Percentiles rank a stretch among this genome's conserved stretches.
Conservation (phyloP, 2,329 filamentous ascomycete genomes). For the Cordyceps fumosorosea region DNA sequence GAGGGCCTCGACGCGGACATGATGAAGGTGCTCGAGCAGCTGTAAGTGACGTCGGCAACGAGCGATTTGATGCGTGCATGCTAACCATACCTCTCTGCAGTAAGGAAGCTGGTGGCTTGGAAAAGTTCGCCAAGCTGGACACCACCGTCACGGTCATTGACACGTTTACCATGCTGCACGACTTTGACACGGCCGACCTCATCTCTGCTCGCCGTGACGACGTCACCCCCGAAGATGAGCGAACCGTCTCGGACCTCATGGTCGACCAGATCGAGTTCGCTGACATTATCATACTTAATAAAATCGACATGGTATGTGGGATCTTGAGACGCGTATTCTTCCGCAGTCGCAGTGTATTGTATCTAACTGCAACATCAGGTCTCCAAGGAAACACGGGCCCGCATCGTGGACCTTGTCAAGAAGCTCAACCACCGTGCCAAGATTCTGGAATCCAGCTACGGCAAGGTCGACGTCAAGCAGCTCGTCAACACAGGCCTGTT, state of each 20-base stretch:
- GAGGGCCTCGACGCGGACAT: slow-evolving; percentile 29
- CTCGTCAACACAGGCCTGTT: slow-evolving; percentile 62
- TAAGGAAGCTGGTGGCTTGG: slow-evolving; percentile 54
- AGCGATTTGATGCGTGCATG: rapidly evolving
- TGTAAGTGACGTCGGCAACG: slow-evolving; percentile 22
- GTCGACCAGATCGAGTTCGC: slow-evolving; percentile 75
- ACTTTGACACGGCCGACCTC: slow-evolving; percentile 65
- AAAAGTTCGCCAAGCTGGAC: slow-evolving; percentile 60
- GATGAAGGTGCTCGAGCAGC: slow-evolving; percentile 28
- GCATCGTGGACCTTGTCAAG: slow-evolving; percentile 47
- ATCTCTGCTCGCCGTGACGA: slow-evolving; percentile 58
- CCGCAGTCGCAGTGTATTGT: no score
- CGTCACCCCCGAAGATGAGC: slow-evolving; percentile 59
- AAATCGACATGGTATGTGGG: slow-evolving; percentile 51
- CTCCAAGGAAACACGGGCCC: slow-evolving; percentile 32
- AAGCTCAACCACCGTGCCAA: slow-evolving; percentile 62
- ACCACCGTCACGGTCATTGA: slow-evolving; percentile 69
- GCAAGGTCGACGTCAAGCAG: slow-evolving; percentile 53
- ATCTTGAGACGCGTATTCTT: background rate
- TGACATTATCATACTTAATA: slow-evolving; percentile 66
- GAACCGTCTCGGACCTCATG: slow-evolving; percentile 69
- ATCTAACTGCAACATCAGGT: slow-evolving; percentile 21
- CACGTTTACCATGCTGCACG: slow-evolving; percentile 64
- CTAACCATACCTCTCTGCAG: slow-evolving; percentile 17
- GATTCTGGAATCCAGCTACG: slow-evolving; percentile 53